Conservation (phyloP, 176 grass and related monocot species). For the Hordeum marinum region DNA sequence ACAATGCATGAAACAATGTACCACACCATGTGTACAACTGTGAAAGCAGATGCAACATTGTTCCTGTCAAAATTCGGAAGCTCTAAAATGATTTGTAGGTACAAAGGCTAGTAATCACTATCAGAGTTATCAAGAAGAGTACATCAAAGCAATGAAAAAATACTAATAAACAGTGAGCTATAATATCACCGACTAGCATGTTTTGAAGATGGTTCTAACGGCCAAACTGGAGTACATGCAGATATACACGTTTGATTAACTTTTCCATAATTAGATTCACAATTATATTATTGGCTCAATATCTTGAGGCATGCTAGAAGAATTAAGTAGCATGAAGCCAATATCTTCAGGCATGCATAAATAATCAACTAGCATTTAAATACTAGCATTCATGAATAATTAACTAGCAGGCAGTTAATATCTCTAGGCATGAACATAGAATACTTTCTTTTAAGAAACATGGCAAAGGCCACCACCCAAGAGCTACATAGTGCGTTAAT, state of each 20-base stretch:
- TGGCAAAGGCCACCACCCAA: too few species aligned
- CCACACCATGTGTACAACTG: slow-evolving; percentile 63
- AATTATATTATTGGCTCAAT: too few species aligned
- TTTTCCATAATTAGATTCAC: too few species aligned
- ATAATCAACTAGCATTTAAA: too few species aligned
- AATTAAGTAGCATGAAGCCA: too few species aligned
- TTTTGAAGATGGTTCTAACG: not conserved
- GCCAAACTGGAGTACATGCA: not conserved
- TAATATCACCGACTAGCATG: not conserved
- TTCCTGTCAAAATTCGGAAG: slow-evolving; percentile 76
- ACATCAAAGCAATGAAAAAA: not conserved
- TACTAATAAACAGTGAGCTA: not conserved
- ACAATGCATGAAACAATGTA: not conserved
- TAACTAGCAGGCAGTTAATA: too few species aligned
- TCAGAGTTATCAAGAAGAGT: not conserved
- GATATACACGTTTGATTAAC: not conserved
- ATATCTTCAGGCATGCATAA: too few species aligned
- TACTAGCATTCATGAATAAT: too few species aligned
- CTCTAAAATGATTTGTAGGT: slow-evolving; percentile 77
- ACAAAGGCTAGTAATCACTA: not conserved
- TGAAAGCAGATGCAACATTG: slow-evolving; percentile 82
- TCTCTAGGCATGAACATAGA: too few species aligned
- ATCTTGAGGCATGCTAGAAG: too few species aligned
- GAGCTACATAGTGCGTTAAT: not conserved
- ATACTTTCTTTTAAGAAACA: too few species aligned